Base-by-base conservation (phyloP, 768 basidiomycete species). In the Mycena crocata region DNA sequence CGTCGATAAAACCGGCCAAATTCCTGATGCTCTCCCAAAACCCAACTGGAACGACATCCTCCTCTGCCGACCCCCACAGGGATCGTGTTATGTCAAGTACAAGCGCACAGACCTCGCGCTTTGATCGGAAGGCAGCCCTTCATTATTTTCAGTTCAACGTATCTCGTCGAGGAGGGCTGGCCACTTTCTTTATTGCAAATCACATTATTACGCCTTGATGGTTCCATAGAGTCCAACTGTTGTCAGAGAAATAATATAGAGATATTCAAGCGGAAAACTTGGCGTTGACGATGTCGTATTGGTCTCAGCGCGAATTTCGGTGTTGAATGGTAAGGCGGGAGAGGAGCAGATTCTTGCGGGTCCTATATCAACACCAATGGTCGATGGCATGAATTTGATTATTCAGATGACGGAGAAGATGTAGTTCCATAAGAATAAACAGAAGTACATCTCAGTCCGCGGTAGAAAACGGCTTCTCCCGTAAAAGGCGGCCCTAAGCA, bases 11-110 rank as follows among this genome's bases (percentile, higher is more conserved):
- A 74, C 69, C 30, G 92, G 90, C 37, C 78, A 80, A 68, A 77
- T 77, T 9, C 79, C 81, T 8, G 75, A 77, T 57, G 76, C 79
- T 26, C 78, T 82, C 13, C 90, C 91, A 35, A 82, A 76, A 39
- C 92, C 92, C 13, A 90, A 93, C 73, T 93, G 92, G 92, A 93
- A 93, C 77, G 91, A 93, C 74, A 86, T 86, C 64, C 82, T 92
- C 45, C 79, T 88, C 62, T 92, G 91, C 76, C 85, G 88, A 46
- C 91, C 91, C 7, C 81, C 84, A 57, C 75, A 81, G 57, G 86
- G 84, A 40, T 80, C 84, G 31, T 90, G 87, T 74, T 85, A 81
- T 71, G 73, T 92, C 62, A 81, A 82, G 49, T 90, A 88, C 69
- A 61, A 44, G 23, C 64, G 68, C 40, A 69, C 68, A 21, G 8